Evolutionary conservation across 331 rosid genomes (phyloP), one percentile per base, ranked within the genome.

Genomic region (Arachis monticola): DNA sequence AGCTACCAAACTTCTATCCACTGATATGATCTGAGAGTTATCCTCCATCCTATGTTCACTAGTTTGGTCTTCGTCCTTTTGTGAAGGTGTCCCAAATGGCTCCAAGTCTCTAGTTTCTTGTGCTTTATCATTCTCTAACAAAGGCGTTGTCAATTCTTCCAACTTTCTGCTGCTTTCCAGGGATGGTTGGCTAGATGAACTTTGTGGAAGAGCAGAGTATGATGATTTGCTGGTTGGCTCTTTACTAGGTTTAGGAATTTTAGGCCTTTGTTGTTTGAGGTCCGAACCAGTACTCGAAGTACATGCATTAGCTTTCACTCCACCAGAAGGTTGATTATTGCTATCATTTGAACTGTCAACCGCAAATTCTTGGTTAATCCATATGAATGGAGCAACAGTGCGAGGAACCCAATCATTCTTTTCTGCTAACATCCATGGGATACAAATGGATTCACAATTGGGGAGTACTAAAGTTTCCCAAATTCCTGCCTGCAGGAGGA

Each of bases 351-450:
- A 51, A 66, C 83, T 77, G 47, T 83, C 96, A 51, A 72, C 77
- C 17, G 52, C 52, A 58, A 64, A 42, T 59, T 89, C 96, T 70
- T 86, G 97, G 69, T 81, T 78, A 72, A 76, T 31, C 97, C 99
- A 92, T 61, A 85, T 59, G 80, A 86, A 92, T 66, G 99, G 99
- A 80, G 97, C 97, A 75, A 73, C 87, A 68, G 58, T 89, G 68
- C 82, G 77, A 11, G 90, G 93, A 59, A 86, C 82, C 99, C 99
- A 95, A 79, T 95, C 97, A 52, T 92, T 85, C 78, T 90, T 85
- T 81, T 94, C 99, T 59, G 97, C 97, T 70, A 87, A 27, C 99
- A 94, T 94, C 87, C 91, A 92, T 17, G 99, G 90, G 60, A 94
- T 82, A 67, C 85, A 83, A 53, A 87, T 10, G 82, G 82, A 81